A percentile compares a stretch with the other conserved stretches of the same genome.
phyloP scores from a whole-genome alignment of 768 basidiomycete species.

The Boletus bicolor region DNA sequence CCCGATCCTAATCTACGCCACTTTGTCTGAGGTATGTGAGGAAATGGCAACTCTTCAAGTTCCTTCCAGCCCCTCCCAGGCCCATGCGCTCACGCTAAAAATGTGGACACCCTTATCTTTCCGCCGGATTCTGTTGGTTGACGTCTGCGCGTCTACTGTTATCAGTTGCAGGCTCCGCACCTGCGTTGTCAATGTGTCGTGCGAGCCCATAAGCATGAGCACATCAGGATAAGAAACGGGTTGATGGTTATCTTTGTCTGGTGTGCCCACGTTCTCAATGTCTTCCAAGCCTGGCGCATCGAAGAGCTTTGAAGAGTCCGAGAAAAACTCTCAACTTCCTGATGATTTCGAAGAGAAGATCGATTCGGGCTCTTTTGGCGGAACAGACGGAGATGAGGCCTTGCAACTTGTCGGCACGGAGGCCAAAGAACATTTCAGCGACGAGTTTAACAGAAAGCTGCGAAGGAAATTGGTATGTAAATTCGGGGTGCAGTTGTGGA shows the following conservation, averaged over 20 bases:
- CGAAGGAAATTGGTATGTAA: constrained; percentile 54
- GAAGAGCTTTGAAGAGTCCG: constrained; percentile 11
- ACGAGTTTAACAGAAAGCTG: constrained; percentile 56
- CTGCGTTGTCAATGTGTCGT: not conserved
- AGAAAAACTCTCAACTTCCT: constrained; percentile 13
- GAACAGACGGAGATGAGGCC: constrained; percentile 54
- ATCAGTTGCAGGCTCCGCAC: constrained; percentile 7
- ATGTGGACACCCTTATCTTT: constrained; percentile 19
- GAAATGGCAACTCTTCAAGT: constrained; percentile 2
- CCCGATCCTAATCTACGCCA: constrained; percentile 1
- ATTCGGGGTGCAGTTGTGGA: not conserved
- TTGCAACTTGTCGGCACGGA: constrained; percentile 56
- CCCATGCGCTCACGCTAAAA: constrained; percentile 9
- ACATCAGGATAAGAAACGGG: constrained; percentile 9
- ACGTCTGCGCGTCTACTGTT: not conserved
- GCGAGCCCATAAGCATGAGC: constrained; percentile 8
- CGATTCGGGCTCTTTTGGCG: constrained; percentile 31
- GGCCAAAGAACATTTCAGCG: constrained; percentile 49
- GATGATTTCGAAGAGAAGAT: constrained; percentile 35
- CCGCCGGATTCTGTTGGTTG: not conserved
- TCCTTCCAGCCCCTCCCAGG: not conserved
- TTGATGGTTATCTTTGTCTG: not conserved
- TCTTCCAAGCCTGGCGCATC: constrained; percentile 11
- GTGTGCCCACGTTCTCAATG: constrained; percentile 11
- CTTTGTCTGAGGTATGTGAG: constrained; percentile 14